Base-by-base conservation (phyloP, 805 yeast species). In the Kazachstania kunashirensis region DNA sequence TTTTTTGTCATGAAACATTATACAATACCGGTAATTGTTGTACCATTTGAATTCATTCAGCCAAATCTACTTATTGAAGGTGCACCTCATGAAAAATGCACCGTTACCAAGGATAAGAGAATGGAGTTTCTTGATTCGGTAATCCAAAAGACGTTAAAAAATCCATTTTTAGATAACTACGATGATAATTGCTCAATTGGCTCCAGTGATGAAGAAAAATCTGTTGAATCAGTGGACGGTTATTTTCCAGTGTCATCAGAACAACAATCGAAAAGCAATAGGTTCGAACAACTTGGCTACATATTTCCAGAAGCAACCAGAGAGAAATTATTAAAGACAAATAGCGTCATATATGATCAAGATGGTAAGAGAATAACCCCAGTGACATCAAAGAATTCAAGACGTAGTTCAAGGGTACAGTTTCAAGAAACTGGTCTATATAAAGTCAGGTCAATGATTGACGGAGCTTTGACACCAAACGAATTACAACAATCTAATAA, bases 31-130 rank as follows among this genome's bases (percentile, higher is more conserved):
- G 48, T 52, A 0, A 40, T 49, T 20, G 49, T 55, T 16, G 49
- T 57, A 3, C 62, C 62, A 6, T 53, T 46, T 42, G 62, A 57
- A 34, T 57, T 57, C 33, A 52, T 57, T 24, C 46, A 55, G 26
- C 59, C 57, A 4, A 37, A 41, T n/a, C 29, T 46, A 20, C 36
- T 55, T 10, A 49, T 50, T 4, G 50, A 53, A 26, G 33, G 29
- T 29, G 40, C 27, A 5, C 34, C 40, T 5, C 19, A 18, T n/a
- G 31, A 29, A 5, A 17, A 31, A 10, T n/a, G 36, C 6, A 27
- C 34, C n/a, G 32, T 31, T 10, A 24, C 33, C 2, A 23, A 29
- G 16, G 37, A 33, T 18, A 38, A 44, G 5, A 33, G 44, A 25
- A 21, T 43, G 11, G 34, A 27, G 4, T 33, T 36, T 37, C 33